These are phyloP conservation scores for Xylariaceae sp. DNA, from an alignment of 2,329 filamentous ascomycete genomes.

Conservation along the genomic window DNA sequence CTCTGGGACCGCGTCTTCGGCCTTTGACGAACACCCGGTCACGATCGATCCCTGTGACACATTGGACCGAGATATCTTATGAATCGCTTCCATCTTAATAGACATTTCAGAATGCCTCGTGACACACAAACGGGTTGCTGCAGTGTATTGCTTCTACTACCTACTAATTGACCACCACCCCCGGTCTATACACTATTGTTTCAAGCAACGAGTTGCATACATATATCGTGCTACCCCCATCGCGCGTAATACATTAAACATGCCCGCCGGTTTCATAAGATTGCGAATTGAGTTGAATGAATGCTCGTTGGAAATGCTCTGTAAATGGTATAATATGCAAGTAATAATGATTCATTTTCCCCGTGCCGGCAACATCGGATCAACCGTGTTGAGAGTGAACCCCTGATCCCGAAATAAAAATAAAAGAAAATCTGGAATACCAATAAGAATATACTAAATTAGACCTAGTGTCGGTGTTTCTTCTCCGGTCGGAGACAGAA, in stretches of 20 bases:
- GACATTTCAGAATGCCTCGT: background rate
- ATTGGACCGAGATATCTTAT: background rate
- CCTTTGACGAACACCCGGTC: background rate
- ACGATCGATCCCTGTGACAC: background rate
- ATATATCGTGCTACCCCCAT: background rate
- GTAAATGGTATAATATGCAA: background rate
- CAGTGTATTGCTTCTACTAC: background rate
- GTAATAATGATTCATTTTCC: background rate
- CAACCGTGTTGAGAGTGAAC: background rate
- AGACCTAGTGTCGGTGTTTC: conserved; percentile 2
- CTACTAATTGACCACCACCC: no score
- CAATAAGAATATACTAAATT: background rate
- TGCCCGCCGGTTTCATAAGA: background rate
- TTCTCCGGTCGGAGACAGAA: background rate
- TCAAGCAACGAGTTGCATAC: background rate
- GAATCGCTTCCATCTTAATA: background rate
- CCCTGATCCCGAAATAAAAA: background rate
- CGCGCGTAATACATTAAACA: background rate
- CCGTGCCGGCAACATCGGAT: background rate
- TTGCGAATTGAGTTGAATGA: no score
- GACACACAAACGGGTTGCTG: background rate
- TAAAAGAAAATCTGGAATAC: no score
- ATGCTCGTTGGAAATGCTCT: no score
- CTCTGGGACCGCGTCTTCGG: background rate
- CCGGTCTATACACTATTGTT: background rate